Conservation (phyloP, 2,329 filamentous ascomycete species). For the Diplodia intermedia region DNA sequence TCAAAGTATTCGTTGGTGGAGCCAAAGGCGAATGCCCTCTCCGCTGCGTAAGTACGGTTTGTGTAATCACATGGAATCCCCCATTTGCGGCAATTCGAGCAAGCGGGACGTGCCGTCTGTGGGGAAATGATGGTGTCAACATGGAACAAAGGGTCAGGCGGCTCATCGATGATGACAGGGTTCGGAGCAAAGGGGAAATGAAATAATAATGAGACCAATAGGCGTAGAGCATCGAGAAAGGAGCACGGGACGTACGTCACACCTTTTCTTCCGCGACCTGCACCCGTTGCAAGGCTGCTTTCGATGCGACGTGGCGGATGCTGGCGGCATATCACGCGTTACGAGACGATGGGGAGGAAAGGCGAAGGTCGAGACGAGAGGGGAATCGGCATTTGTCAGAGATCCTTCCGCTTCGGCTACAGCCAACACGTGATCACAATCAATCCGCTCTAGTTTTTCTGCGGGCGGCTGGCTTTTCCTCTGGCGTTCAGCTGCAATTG, state of each 20-base stretch:
- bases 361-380: slow-evolving; percentile 9
- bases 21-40: background rate
- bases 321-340: slow-evolving; percentile 35
- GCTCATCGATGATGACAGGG: background rate
- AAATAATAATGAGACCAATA: background rate
- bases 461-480: background rate
- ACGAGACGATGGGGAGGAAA: background rate
- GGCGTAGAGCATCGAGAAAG: background rate
- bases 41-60: slow-evolving; percentile 2
- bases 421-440: slow-evolving; percentile 1
- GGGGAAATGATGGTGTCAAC: background rate
- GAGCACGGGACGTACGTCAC: slow-evolving; percentile 38
- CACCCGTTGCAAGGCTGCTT: slow-evolving; percentile 46
- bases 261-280: slow-evolving; percentile 45
- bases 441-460: background rate
- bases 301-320: slow-evolving; percentile 40
- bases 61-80: slow-evolving; percentile 16
- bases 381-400: slow-evolving; percentile 27
- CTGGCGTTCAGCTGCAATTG: background rate
- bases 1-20: background rate
- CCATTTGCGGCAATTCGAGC: slow-evolving; percentile 19
- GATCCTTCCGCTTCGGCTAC: slow-evolving; percentile 19
- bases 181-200: background rate
- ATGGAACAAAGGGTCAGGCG: background rate
- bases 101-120: slow-evolving; percentile 8